Percentiles rank a stretch among this genome's conserved stretches.
Conservation (phyloP, 2,329 filamentous ascomycete species). For the Cladophialophora chaetospira region DNA sequence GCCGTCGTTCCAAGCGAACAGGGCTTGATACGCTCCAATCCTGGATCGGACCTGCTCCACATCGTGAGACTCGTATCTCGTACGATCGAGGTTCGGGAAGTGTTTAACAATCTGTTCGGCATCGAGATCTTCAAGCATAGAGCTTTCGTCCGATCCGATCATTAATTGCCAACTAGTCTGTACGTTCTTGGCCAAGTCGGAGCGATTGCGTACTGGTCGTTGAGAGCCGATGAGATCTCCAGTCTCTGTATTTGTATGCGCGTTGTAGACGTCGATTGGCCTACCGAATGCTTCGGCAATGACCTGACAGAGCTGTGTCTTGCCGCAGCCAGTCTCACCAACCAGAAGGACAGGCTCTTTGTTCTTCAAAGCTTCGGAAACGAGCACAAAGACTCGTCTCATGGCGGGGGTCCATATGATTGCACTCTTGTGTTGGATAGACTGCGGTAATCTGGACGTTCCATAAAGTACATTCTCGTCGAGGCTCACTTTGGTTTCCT, state of each 20-base stretch:
- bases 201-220: conserved; percentile 82
- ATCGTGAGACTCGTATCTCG: conserved; percentile 50
- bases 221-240: conserved; percentile 96
- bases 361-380: conserved; percentile 81
- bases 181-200: conserved; percentile 68
- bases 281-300: conserved; percentile 78
- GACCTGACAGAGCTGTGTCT: conserved; percentile 94
- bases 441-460: conserved; percentile 35
- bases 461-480: conserved; percentile 74
- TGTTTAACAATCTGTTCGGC: conserved; percentile 29
- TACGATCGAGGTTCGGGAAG: conserved; percentile 27
- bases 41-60: conserved; percentile 48
- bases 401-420: conserved; percentile 97
- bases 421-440: conserved; percentile 34
- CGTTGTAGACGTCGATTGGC: conserved; percentile 86
- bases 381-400: conserved; percentile 84
- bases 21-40: conserved; percentile 69
- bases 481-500: conserved; percentile 82
- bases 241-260: conserved; percentile 97
- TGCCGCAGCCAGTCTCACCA: conserved; percentile 95
- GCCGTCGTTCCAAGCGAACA: conserved; percentile 97
- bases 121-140: conserved; percentile 42
- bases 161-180: conserved; percentile 58
- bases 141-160: conserved; percentile 26
- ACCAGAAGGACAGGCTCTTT: conserved; percentile 93